Percentiles rank a stretch among this genome's conserved stretches.
These are phyloP conservation scores for Aethionema arabicum DNA, from an alignment of 345 rosid species.

Conservation along the genomic window DNA sequence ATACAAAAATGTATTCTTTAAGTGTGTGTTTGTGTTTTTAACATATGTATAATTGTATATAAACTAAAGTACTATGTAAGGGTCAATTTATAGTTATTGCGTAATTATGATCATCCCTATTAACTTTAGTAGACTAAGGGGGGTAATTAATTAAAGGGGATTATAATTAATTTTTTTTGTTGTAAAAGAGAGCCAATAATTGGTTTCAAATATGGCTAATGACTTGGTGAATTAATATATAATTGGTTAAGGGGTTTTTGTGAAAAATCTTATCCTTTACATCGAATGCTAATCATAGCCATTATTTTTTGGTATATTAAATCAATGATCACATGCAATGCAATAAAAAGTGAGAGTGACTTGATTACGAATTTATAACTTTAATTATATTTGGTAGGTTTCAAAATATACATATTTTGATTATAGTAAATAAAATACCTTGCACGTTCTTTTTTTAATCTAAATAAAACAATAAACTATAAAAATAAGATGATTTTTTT, in stretches of 20 bases:
- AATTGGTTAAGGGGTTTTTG: slow-evolving; percentile 2
- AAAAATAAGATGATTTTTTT: too few species aligned
- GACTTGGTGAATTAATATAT: background rate
- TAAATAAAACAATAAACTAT: too few species aligned
- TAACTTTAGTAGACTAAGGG: slow-evolving; percentile 2
- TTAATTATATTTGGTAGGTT: background rate
- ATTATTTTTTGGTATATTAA: slow-evolving; percentile 1
- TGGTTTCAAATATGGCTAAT: slow-evolving; percentile 7
- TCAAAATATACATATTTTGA: too few species aligned
- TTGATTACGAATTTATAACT: background rate
- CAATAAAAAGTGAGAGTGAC: background rate
- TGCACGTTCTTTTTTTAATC: too few species aligned
- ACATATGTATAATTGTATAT: too few species aligned
- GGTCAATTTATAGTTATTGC: too few species aligned
- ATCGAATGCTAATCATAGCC: slow-evolving; percentile 25
- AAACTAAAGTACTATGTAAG: too few species aligned
- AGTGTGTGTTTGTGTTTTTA: too few species aligned
- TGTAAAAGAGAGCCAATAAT: slow-evolving; percentile 22
- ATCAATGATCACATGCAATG: slow-evolving; percentile 27
- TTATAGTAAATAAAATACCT: too few species aligned
- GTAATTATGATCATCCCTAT: too few species aligned
- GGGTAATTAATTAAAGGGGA: background rate
- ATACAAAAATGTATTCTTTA: too few species aligned
- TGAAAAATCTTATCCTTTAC: slow-evolving; percentile 4
- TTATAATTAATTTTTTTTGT: slow-evolving; percentile 1